These are phyloP conservation scores for Solanum gracilifrons DNA, from an alignment of 257 asterid genomes.

Conservation along the genomic window DNA sequence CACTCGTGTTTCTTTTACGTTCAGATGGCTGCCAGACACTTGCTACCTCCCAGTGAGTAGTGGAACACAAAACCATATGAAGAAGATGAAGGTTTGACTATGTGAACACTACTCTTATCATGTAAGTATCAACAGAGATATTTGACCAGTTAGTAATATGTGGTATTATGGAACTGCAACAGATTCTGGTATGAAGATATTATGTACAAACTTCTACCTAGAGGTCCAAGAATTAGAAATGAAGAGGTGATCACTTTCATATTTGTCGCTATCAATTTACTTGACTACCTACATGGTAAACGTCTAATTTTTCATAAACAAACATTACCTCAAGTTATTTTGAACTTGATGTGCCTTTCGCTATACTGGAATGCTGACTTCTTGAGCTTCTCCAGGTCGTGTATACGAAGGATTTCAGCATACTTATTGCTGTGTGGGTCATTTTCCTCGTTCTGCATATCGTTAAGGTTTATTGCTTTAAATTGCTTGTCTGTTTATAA, in stretches of 20 bases:
- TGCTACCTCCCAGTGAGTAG: constrained; percentile 16
- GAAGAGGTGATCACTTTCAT: constrained; percentile 17
- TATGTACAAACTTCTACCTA: constrained; percentile 31
- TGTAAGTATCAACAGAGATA: background rate
- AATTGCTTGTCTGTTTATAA: background rate
- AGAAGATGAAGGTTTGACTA: background rate
- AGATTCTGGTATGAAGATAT: constrained; percentile 23
- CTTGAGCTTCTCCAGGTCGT: constrained; percentile 21
- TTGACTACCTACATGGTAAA: background rate
- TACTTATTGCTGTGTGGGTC: constrained; percentile 38
- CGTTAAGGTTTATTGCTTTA: constrained; percentile 21
- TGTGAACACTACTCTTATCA: background rate
- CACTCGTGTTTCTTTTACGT: background rate
- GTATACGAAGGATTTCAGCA: constrained; percentile 33
- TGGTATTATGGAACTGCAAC: constrained; percentile 3
- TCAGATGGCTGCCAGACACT: constrained; percentile 36
- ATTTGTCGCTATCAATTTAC: background rate
- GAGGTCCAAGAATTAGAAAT: constrained; percentile 17
- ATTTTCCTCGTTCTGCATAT: constrained; percentile 32
- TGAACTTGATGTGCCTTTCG: background rate
- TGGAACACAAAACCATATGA: background rate
- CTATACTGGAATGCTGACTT: background rate
- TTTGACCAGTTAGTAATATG: background rate
- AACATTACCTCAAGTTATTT: background rate
- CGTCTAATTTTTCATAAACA: background rate